phyloP scores from a whole-genome alignment of 1,284 basidiomycete species.

The Fomitopsis pinicola region DNA sequence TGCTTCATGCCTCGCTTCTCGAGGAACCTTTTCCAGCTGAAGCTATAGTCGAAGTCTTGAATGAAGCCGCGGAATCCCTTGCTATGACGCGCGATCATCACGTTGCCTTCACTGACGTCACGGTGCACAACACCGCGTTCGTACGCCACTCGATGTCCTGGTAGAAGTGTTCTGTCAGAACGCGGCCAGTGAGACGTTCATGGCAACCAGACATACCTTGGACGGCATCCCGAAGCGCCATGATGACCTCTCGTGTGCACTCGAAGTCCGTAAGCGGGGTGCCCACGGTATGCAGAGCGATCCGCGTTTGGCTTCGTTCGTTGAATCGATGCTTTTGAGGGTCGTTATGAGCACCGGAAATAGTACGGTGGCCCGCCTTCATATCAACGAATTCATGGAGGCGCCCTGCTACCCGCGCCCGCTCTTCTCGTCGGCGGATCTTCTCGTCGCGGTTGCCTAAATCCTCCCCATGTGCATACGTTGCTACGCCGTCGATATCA shows the following conservation, averaged over 20 bases:
- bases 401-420: not conserved
- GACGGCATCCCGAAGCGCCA: not conserved
- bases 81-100: not conserved
- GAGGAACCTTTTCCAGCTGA: not conserved
- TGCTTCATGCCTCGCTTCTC: not conserved
- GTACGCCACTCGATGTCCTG: not conserved
- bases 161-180: not conserved
- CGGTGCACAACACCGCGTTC: not conserved
- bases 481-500: not conserved
- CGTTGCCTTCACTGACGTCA: not conserved
- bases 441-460: not conserved
- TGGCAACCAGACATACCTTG: not conserved
- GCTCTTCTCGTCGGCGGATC: not conserved
- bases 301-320: not conserved
- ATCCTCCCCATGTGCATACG: not conserved
- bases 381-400: not conserved
- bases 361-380: not conserved
- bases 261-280: not conserved
- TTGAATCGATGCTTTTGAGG: not conserved
- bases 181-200: not conserved
- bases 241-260: not conserved
- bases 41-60: not conserved
- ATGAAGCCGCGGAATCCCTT: not conserved
- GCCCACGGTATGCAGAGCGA: not conserved
- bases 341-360: not conserved